A percentile compares a stretch with the other conserved stretches of the same genome.
Evolutionary conservation across 768 basidiomycete species (phyloP).

Genomic region (Hygrocybe coccinea): DNA sequence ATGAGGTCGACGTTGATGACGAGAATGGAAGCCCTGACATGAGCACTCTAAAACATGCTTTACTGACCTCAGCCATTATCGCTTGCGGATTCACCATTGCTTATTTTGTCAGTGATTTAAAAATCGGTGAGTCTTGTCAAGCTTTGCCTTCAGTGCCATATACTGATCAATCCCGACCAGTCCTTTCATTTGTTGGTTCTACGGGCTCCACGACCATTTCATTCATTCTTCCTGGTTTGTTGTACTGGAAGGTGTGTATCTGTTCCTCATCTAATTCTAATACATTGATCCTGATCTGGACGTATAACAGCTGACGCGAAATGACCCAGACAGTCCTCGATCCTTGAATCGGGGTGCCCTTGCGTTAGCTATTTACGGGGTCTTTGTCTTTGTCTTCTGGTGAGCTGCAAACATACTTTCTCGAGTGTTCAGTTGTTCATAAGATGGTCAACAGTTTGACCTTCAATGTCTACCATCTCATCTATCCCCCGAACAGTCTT

Average conservation of each 20-base stretch:
- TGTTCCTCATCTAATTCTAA: neutral
- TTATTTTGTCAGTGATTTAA: slow-evolving; percentile 72
- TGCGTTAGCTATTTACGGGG: slow-evolving; percentile 69
- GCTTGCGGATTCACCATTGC: slow-evolving; percentile 64
- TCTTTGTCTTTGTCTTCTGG: slow-evolving; percentile 83
- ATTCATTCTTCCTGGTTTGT: slow-evolving; percentile 89
- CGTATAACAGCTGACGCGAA: slow-evolving; percentile 55
- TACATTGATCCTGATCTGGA: slow-evolving; percentile 4
- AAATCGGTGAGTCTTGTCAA: slow-evolving; percentile 52
- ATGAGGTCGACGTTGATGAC: slow-evolving; percentile 41
- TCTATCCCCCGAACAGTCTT: slow-evolving; percentile 27
- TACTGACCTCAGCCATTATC: slow-evolving; percentile 67
- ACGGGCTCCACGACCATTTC: slow-evolving; percentile 96
- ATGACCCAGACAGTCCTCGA: slow-evolving; percentile 51
- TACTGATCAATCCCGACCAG: slow-evolving; percentile 33
- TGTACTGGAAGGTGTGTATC: slow-evolving; percentile 80
- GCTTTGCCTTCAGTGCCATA: neutral
- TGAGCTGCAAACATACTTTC: slow-evolving; percentile 35
- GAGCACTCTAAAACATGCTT: slow-evolving; percentile 58
- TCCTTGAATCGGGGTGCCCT: slow-evolving; percentile 55
- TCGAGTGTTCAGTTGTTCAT: slow-evolving; percentile 3
- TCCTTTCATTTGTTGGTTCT: slow-evolving; percentile 92
- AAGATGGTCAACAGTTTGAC: slow-evolving; percentile 49
- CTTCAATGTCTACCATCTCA: slow-evolving; percentile 71
- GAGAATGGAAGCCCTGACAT: slow-evolving; percentile 59